Evolutionary conservation across 306 rosid species (phyloP).

Genomic region (apple (Malus domestica)): ASM211411v1 NC_041798.1:36228501-36229000

Average conservation of each 20-base stretch:
- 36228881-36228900: neutral
- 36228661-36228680: neutral
- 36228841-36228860: neutral
- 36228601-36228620: slow-evolving; percentile 34
- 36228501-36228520: no score
- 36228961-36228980: no score
- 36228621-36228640: slow-evolving; percentile 21
- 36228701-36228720: neutral
- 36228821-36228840: neutral
- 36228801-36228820: neutral
- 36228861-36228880: neutral
- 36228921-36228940: neutral
- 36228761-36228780: neutral
- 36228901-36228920: neutral
- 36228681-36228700: neutral
- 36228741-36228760: neutral
- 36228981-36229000: no score
- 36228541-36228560: no score
- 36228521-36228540: no score
- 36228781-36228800: neutral
- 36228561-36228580: neutral
- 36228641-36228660: slow-evolving; percentile 17
- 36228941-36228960: no score
- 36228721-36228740: neutral
- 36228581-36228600: slow-evolving; percentile 15